Evolutionary conservation across 2,329 filamentous ascomycete genomes (phyloP).

Genomic region (Diaporthe batatas): DNA sequence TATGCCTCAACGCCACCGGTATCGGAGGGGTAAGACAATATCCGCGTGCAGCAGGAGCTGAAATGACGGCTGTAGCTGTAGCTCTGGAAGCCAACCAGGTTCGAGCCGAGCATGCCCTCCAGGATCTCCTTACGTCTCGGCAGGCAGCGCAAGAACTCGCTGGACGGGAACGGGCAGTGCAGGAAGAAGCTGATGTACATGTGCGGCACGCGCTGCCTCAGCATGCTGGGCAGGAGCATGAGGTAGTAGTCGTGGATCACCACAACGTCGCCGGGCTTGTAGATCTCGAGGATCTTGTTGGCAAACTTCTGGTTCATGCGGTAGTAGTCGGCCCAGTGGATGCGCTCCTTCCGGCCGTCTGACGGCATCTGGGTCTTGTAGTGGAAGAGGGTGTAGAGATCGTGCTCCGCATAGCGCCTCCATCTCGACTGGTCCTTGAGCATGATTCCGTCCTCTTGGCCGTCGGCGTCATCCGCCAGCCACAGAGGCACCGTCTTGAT

Average conservation of each 20-base stretch:
- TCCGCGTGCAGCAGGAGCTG: slow-evolving; percentile 90
- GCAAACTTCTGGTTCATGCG: slow-evolving; percentile 94
- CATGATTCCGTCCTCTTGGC: slow-evolving; percentile 74
- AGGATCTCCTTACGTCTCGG: slow-evolving; percentile 90
- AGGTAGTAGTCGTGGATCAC: slow-evolving; percentile 96
- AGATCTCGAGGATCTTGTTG: slow-evolving; percentile 86
- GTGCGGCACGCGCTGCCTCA: slow-evolving; percentile 87
- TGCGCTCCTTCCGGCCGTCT: slow-evolving; percentile 83
- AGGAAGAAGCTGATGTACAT: slow-evolving; percentile 97
- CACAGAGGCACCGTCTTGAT: slow-evolving; percentile 90
- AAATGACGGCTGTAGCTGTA: slow-evolving; percentile 97
- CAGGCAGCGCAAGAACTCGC: slow-evolving; percentile 92
- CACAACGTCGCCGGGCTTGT: slow-evolving; percentile 92
- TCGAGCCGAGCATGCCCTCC: slow-evolving; percentile 89
- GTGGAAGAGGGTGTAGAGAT: slow-evolving; percentile 93
- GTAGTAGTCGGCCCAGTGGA: slow-evolving; percentile 93
- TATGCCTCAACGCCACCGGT: slow-evolving; percentile 89
- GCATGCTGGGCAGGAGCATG: slow-evolving; percentile 87
- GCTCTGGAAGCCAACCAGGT: slow-evolving; percentile 95
- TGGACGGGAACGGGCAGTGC: slow-evolving; percentile 94
- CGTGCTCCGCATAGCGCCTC: slow-evolving; percentile 91
- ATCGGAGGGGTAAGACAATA: slow-evolving; percentile 91
- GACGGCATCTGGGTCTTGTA: slow-evolving; percentile 95
- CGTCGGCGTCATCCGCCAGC: slow-evolving; percentile 83
- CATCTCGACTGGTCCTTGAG: slow-evolving; percentile 88